These are phyloP conservation scores for Globisporangium emineosum DNA, from an alignment of 352 stramenopile genomes.

Conservation along the genomic window DNA sequence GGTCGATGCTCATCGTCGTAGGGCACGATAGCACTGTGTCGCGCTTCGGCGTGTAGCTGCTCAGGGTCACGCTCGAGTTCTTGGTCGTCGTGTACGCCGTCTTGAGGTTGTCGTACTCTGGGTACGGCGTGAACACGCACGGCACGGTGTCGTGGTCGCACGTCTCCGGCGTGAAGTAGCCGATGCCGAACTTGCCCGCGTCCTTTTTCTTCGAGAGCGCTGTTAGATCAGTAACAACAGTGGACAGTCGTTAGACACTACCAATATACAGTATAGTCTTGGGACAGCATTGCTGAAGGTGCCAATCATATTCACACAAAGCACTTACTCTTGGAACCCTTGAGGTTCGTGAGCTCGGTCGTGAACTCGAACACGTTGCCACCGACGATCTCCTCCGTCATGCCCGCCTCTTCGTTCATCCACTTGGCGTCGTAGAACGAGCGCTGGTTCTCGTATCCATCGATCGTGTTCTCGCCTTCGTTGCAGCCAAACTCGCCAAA, in stretches of 20 bases:
- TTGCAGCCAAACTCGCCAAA: constrained; percentile 82
- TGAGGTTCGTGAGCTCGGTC: constrained; percentile 58
- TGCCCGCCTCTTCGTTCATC: constrained; percentile 73
- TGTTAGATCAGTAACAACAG: neutral
- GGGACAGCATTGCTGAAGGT: neutral
- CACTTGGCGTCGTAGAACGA: constrained; percentile 62
- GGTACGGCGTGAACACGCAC: constrained; percentile 66
- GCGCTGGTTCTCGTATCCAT: constrained; percentile 68
- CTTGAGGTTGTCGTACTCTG: constrained; percentile 72
- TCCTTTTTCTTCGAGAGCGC: constrained; percentile 30
- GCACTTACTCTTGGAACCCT: constrained; percentile 25
- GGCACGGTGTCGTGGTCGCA: constrained; percentile 54
- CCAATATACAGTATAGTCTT: neutral
- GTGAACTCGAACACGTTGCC: constrained; percentile 80
- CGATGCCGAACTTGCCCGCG: constrained; percentile 64
- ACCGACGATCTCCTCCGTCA: constrained; percentile 61
- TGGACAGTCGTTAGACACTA: neutral
- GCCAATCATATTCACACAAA: neutral
- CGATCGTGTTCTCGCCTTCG: constrained; percentile 54
- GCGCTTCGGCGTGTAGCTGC: constrained; percentile 34
- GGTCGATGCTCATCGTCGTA: neutral
- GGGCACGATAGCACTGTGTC: constrained; percentile 3
- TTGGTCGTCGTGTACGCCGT: constrained; percentile 67
- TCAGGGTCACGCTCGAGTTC: constrained; percentile 45
- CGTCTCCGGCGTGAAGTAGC: constrained; percentile 59